Conservation (phyloP, 2,329 filamentous ascomycete species). For the Rutstroemia sp. region DNA sequence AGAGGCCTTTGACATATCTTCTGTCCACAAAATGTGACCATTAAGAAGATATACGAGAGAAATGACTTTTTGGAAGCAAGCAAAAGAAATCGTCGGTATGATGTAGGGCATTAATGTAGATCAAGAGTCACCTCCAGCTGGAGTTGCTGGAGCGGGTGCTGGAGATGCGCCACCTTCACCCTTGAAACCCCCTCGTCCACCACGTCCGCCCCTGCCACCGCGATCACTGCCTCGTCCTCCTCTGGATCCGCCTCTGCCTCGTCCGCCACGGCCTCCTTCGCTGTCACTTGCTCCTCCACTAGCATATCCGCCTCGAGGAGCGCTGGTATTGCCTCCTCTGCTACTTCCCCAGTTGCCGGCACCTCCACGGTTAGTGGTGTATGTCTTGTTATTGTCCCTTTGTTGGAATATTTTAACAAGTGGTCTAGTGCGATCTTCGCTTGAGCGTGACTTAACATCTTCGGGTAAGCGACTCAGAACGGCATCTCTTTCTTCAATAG, state of each 20-base stretch:
- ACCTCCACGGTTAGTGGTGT: constrained; percentile 51
- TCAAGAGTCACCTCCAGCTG: constrained; percentile 29
- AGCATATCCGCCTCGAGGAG: constrained; percentile 65
- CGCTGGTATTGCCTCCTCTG: constrained; percentile 50
- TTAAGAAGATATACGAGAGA: constrained; percentile 28
- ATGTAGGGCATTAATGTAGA: not conserved
- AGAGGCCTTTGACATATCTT: constrained; percentile 21
- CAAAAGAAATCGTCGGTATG: constrained; percentile 15
- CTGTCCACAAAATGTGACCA: constrained; percentile 24
- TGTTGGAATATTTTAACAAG: constrained; percentile 79
- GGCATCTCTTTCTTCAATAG: constrained; percentile 68
- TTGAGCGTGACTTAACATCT: constrained; percentile 63
- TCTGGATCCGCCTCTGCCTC: constrained; percentile 46
- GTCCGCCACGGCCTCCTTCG: constrained; percentile 47
- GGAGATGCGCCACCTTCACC: constrained; percentile 42
- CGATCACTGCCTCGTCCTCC: constrained; percentile 47
- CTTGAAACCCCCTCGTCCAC: constrained; percentile 48
- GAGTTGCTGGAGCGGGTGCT: constrained; percentile 44
- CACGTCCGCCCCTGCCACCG: constrained; percentile 49
- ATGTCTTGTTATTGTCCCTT: constrained; percentile 49
- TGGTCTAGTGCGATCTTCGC: constrained; percentile 69
- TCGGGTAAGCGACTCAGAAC: constrained; percentile 68
- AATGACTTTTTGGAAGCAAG: constrained; percentile 26
- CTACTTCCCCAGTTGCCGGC: constrained; percentile 61
- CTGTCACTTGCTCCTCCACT: constrained; percentile 78